These are phyloP conservation scores for Candida peoriensis DNA, from an alignment of 805 yeast genomes.

Conservation along the genomic window DNA sequence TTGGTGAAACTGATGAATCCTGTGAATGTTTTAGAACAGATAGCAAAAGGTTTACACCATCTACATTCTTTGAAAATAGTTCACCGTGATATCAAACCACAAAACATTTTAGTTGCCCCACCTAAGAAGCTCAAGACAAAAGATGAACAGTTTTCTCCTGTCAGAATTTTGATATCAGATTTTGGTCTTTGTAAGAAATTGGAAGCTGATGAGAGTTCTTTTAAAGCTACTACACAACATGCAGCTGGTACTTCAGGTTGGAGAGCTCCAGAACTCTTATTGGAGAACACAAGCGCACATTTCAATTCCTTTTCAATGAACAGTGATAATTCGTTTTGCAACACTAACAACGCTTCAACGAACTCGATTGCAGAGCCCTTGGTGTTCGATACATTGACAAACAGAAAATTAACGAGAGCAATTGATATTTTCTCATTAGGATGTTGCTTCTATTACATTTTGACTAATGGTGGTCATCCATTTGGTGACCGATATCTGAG, in stretches of 20 bases:
- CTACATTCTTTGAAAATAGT: constrained; percentile 87
- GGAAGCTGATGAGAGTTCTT: constrained; percentile 89
- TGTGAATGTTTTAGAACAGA: constrained; percentile 59
- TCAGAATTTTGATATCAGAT: constrained; percentile 82
- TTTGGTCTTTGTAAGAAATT: constrained; percentile 92
- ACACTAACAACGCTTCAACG: constrained; percentile 13
- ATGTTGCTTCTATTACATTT: constrained; percentile 84
- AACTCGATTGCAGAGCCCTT: constrained; percentile 27
- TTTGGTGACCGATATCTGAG: constrained; percentile 89
- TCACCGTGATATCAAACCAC: constrained; percentile 93
- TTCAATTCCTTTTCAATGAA: constrained; percentile 10
- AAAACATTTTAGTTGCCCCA: constrained; percentile 80
- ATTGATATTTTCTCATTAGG: constrained; percentile 94
- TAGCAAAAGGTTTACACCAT: constrained; percentile 81
- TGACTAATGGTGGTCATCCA: constrained; percentile 85
- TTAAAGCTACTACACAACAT: constrained; percentile 84
- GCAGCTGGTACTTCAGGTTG: constrained; percentile 98
- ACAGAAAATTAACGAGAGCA: constrained; percentile 73
- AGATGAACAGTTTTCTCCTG: constrained; percentile 32
- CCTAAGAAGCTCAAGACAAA: constrained; percentile 40
- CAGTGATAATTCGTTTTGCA: constrained; percentile 20
- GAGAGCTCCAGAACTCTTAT: constrained; percentile 90
- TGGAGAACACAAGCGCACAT: constrained; percentile 29
- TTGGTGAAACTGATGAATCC: constrained; percentile 41
- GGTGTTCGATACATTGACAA: constrained; percentile 36